These are phyloP conservation scores for Ceratocystis colombiana DNA, from an alignment of 2,329 filamentous ascomycete genomes.

Conservation along the genomic window DNA sequence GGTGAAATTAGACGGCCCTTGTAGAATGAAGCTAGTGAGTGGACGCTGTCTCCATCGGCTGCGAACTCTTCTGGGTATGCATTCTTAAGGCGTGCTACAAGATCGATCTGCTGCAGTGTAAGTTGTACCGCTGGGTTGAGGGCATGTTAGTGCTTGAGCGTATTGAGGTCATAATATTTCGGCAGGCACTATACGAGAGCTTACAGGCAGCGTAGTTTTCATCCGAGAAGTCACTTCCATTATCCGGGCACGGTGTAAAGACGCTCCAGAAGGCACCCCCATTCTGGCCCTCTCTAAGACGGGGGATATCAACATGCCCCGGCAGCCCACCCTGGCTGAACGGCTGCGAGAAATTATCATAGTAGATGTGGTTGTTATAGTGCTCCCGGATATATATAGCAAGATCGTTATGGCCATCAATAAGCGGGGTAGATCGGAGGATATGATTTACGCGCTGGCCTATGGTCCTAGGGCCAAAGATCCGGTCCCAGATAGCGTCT, in stretches of 20 bases:
- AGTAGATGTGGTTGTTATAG: constrained; percentile 71
- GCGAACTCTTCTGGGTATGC: constrained; percentile 63
- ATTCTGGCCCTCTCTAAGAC: constrained; percentile 58
- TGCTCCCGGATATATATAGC: constrained; percentile 57
- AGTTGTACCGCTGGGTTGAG: constrained; percentile 46
- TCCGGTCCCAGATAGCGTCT: not conserved
- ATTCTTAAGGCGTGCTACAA: constrained; percentile 53
- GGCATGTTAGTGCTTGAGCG: constrained; percentile 3
- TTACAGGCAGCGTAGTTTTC: constrained; percentile 58
- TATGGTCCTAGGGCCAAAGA: constrained; percentile 15
- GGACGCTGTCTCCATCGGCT: constrained; percentile 47
- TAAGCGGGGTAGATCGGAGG: constrained; percentile 22
- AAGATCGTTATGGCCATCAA: constrained; percentile 86
- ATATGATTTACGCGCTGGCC: constrained; percentile 19
- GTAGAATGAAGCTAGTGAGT: constrained; percentile 52
- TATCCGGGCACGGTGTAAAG: constrained; percentile 63
- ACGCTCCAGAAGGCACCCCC: constrained; percentile 94
- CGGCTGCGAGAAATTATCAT: constrained; percentile 57
- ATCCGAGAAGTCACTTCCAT: constrained; percentile 64
- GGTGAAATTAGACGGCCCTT: constrained; percentile 62
- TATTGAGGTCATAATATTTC: not conserved
- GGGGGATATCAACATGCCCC: constrained; percentile 68
- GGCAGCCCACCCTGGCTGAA: constrained; percentile 61
- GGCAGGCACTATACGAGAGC: constrained; percentile 27
- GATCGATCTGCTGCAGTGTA: constrained; percentile 66